Evolutionary conservation across 1,139 yeast species (phyloP).

Genomic region (Nakaseomyces delphensis): DNA sequence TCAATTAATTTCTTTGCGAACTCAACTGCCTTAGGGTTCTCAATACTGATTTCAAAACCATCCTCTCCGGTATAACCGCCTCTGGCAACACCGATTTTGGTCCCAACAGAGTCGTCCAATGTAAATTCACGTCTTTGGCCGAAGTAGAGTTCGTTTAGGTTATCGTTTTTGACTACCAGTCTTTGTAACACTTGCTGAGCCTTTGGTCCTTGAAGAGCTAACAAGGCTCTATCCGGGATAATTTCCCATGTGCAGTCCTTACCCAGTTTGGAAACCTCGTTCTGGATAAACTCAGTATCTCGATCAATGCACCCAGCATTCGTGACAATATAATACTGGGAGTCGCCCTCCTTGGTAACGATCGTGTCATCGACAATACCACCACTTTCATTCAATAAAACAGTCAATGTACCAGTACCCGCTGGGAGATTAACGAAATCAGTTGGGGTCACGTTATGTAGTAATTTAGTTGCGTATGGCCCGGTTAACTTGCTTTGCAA

Average conservation of each 20-base stretch:
- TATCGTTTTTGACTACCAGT: slow-evolving; percentile 42
- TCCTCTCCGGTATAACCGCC: slow-evolving; percentile 98
- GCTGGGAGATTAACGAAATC: slow-evolving; percentile 52
- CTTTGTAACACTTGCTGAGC: slow-evolving; percentile 59
- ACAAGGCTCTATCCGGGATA: slow-evolving; percentile 58
- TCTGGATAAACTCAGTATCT: slow-evolving; percentile 56
- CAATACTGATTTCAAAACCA: slow-evolving; percentile 87
- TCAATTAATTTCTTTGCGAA: slow-evolving; percentile 58
- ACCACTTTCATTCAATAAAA: slow-evolving; percentile 61
- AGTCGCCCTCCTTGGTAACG: slow-evolving; percentile 74
- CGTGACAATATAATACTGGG: slow-evolving; percentile 81
- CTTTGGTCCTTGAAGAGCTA: slow-evolving; percentile 90
- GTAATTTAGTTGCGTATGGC: slow-evolving; percentile 53
- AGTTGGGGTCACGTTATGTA: slow-evolving; percentile 78
- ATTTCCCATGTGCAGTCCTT: slow-evolving; percentile 48
- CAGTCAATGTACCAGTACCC: slow-evolving; percentile 66
- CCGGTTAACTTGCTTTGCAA: slow-evolving; percentile 78
- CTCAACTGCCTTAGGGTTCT: slow-evolving; percentile 49
- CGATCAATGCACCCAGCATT: slow-evolving; percentile 91
- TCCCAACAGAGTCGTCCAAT: slow-evolving; percentile 34
- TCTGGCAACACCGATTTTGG: slow-evolving; percentile 62
- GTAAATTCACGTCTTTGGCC: slow-evolving; percentile 59
- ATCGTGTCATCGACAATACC: slow-evolving; percentile 87
- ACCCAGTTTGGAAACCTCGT: slow-evolving; percentile 33
- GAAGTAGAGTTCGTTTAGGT: slow-evolving; percentile 53